Evolutionary conservation across 306 rosid species (phyloP).

Genomic region (Vigna hirtella): DNA sequence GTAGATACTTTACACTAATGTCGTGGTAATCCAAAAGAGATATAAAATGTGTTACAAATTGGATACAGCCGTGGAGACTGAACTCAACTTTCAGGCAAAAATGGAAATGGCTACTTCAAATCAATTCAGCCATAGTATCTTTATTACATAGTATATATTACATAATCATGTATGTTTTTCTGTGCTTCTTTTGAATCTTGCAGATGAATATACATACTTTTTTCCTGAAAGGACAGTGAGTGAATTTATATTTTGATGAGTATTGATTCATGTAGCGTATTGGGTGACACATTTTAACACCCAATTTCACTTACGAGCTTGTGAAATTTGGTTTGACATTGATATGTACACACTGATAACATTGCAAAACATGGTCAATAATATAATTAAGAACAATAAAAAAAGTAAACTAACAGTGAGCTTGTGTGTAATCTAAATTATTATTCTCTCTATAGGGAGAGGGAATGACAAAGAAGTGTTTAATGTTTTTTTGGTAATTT

Average conservation of each 20-base stretch:
- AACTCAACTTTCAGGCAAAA: not conserved
- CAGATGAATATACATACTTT: not conserved
- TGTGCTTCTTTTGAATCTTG: not conserved
- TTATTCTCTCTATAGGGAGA: slow-evolving; percentile 17
- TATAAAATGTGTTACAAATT: not conserved
- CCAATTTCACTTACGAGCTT: slow-evolving; percentile 30
- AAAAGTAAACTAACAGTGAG: no score
- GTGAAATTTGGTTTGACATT: slow-evolving; percentile 1
- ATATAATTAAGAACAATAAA: not conserved
- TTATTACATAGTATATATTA: not conserved
- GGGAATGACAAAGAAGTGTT: not conserved
- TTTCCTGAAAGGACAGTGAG: not conserved
- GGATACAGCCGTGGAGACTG: slow-evolving; percentile 19
- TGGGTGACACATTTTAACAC: not conserved
- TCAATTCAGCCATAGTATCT: slow-evolving; percentile 19
- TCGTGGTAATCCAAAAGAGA: not conserved
- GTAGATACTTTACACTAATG: not conserved
- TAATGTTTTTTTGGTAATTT: not conserved
- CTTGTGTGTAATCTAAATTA: not conserved
- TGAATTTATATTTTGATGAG: not conserved
- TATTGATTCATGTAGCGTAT: slow-evolving; percentile 20
- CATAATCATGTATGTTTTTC: slow-evolving; percentile 2
- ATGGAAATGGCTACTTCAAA: slow-evolving; percentile 15
- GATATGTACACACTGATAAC: slow-evolving; percentile 3
- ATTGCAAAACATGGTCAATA: not conserved